These are phyloP conservation scores for Kingdonia uniflora DNA, from an alignment of 164 flowering plant genomes.

Conservation along the genomic window DNA sequence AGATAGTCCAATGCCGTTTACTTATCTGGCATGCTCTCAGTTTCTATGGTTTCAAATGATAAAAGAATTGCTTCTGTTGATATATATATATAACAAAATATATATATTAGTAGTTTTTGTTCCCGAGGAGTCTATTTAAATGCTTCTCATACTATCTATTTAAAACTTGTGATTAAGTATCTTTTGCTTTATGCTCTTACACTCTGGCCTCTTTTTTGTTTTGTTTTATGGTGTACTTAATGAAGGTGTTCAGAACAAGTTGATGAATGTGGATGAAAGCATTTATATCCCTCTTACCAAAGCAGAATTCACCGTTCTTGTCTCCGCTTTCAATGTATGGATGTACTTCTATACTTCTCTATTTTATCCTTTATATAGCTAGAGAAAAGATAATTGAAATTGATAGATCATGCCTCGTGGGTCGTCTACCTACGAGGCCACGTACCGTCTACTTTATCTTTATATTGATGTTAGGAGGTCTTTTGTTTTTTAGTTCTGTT, in stretches of 20 bases:
- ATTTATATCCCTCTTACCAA: slow-evolving; percentile 73
- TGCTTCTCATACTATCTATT: background rate
- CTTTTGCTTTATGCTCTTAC: slow-evolving; percentile 7
- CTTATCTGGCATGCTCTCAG: background rate
- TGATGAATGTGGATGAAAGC: slow-evolving; percentile 63
- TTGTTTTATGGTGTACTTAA: background rate
- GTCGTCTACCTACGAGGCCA: too few species aligned
- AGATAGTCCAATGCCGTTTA: background rate
- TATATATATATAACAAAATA: too few species aligned
- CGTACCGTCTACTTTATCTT: too few species aligned
- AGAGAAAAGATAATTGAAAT: too few species aligned
- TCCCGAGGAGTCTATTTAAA: background rate
- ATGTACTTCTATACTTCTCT: background rate
- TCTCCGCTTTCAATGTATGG: slow-evolving; percentile 69
- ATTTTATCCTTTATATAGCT: too few species aligned
- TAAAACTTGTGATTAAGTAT: background rate
- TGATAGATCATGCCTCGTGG: too few species aligned
- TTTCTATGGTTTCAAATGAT: too few species aligned
- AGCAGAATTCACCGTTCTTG: slow-evolving; percentile 69
- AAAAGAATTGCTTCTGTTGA: too few species aligned
- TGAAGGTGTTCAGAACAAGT: slow-evolving; percentile 75
- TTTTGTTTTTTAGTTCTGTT: too few species aligned
- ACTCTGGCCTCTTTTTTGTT: too few species aligned
- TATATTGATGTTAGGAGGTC: too few species aligned
- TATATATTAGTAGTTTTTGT: too few species aligned